Percentiles rank a stretch among this genome's conserved stretches.
Conservation (phyloP, 208 protist genomes). For the Wallacemonas collosoma region DNA sequence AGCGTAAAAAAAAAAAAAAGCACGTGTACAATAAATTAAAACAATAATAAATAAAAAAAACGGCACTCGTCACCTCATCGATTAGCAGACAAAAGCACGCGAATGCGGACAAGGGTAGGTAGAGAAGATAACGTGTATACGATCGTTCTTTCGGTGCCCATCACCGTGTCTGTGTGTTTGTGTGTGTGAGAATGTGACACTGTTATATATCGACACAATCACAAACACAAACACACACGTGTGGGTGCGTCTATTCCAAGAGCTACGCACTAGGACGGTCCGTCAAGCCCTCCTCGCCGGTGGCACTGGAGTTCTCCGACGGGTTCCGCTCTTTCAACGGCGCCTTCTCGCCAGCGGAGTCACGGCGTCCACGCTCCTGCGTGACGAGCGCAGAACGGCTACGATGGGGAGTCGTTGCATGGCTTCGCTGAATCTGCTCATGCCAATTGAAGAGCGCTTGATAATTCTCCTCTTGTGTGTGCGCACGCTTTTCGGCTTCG, state of each 20-base stretch:
- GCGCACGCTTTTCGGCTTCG: constrained; percentile 4
- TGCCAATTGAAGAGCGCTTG: constrained; percentile 3
- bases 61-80: no score
- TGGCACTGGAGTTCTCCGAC: constrained; percentile 8
- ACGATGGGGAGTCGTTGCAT: constrained; percentile 1
- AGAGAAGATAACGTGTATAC: no score
- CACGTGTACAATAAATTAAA: no score
- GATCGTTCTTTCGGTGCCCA: no score
- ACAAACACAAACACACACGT: constrained; percentile 1
- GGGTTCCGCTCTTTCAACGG: background rate
- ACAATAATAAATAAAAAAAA: no score
- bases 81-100: no score
- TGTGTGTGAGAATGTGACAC: no score
- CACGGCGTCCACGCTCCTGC: background rate
- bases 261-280: constrained; percentile 7
- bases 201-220: background rate
- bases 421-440: constrained; percentile 4
- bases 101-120: no score
- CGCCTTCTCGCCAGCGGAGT: background rate
- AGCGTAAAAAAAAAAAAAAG: no score
- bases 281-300: constrained; percentile 7
- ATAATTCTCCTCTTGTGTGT: constrained; percentile 5
- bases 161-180: no score
- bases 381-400: constrained; percentile 10
- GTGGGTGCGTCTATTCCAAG: background rate